Percentiles rank a stretch among this genome's conserved stretches.
These are phyloP conservation scores for Xanthoconium stramineum DNA, from an alignment of 768 basidiomycete species.

Conservation along the genomic window DNA sequence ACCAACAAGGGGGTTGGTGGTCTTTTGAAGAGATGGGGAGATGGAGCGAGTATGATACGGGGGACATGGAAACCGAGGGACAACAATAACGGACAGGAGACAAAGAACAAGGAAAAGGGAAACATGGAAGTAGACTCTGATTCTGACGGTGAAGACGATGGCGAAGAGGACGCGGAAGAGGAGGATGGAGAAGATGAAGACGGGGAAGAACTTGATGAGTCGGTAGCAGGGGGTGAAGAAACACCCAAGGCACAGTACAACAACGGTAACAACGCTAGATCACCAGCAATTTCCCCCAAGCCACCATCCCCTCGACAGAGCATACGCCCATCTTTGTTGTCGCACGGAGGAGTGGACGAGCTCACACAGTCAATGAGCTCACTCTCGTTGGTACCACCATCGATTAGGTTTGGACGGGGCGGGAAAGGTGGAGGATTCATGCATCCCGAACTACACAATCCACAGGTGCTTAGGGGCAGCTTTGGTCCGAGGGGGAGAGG, in stretches of 20 bases:
- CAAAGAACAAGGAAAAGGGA: slow-evolving; percentile 6
- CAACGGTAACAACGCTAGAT: slow-evolving; percentile 13
- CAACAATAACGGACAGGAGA: slow-evolving; percentile 13
- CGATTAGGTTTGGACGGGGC: slow-evolving; percentile 73
- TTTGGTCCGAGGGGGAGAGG: slow-evolving; percentile 33
- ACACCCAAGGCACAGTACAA: slow-evolving; percentile 27
- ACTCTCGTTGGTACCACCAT: slow-evolving; percentile 60
- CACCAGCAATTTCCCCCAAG: slow-evolving; percentile 19
- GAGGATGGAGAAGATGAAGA: slow-evolving; percentile 11
- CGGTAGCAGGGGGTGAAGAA: slow-evolving; percentile 20
- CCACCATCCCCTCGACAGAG: slow-evolving; percentile 19
- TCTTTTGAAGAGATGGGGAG: slow-evolving; percentile 75
- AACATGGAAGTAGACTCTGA: slow-evolving; percentile 25
- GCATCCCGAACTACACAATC: slow-evolving; percentile 32
- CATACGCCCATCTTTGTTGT: slow-evolving; percentile 14
- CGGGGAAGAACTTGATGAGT: slow-evolving; percentile 18
- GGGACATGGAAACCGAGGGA: slow-evolving; percentile 63
- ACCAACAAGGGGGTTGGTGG: slow-evolving; percentile 90
- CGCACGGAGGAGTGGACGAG: slow-evolving; percentile 39
- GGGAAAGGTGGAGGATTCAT: slow-evolving; percentile 54
- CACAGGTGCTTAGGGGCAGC: slow-evolving; percentile 26
- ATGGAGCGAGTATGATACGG: slow-evolving; percentile 77
- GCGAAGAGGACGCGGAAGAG: neutral
- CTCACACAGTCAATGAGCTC: slow-evolving; percentile 47
- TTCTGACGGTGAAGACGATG: slow-evolving; percentile 11